A percentile compares a stretch with the other conserved stretches of the same genome.
These are phyloP conservation scores for sorghum (Sorghum bicolor) DNA, from an alignment of 176 grass and related monocot genomes.

Conservation along the genomic window Sorghum_bicolor_NCBIv3 NC_012876.2:4998501-4999000, in stretches of 20 bases:
- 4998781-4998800: not conserved
- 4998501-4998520: slow-evolving; percentile 81
- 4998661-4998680: slow-evolving; percentile 97
- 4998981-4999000: too few relatives aligned
- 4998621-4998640: slow-evolving; percentile 86
- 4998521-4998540: slow-evolving; percentile 98
- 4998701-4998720: slow-evolving; percentile 35
- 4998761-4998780: not conserved
- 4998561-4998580: not conserved
- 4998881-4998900: too few relatives aligned
- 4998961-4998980: too few relatives aligned
- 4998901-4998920: too few relatives aligned
- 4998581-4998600: not conserved
- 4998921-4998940: too few relatives aligned
- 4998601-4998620: not conserved
- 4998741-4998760: not conserved
- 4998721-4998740: not conserved
- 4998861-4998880: too few relatives aligned
- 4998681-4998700: slow-evolving; percentile 99
- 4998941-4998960: too few relatives aligned
- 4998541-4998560: slow-evolving; percentile 22
- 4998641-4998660: slow-evolving; percentile 83
- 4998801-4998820: not conserved
- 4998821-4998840: too few relatives aligned
- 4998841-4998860: too few relatives aligned